A percentile compares a stretch with the other conserved stretches of the same genome.
Evolutionary conservation across 73 alveolate species (phyloP).

Genomic region (Blepharisma japonicum): DNA sequence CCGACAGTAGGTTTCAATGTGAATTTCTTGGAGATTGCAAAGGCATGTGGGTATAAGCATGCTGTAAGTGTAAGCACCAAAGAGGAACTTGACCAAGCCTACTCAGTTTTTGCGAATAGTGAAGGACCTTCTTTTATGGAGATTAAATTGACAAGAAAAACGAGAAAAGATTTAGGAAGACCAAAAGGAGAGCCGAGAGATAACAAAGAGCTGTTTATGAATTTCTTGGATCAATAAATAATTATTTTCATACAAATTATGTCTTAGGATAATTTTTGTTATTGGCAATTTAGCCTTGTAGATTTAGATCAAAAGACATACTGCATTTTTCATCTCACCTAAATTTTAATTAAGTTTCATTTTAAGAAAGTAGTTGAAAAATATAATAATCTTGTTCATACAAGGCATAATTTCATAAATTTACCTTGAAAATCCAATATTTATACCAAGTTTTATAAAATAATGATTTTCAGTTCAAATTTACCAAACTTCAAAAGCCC

Average conservation of each 20-base stretch:
- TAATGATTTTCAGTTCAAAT: no score
- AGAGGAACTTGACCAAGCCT: conserved; percentile 44
- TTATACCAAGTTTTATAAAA: no score
- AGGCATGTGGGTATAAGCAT: conserved; percentile 64
- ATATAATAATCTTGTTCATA: no score
- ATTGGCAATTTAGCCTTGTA: no score
- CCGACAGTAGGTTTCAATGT: conserved; percentile 66
- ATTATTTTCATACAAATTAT: background rate
- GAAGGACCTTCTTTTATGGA: conserved; percentile 5
- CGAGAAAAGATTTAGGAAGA: background rate
- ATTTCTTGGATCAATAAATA: conserved; percentile 3
- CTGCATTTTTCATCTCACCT: no score
- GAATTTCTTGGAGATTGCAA: conserved; percentile 65
- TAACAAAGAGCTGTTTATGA: conserved; percentile 23
- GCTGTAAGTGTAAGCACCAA: conserved; percentile 56
- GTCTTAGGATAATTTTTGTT: background rate
- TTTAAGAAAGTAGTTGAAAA: no score
- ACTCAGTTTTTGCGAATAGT: background rate
- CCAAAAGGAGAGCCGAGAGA: conserved; percentile 16
- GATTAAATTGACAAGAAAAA: background rate
- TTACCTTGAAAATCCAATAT: no score
- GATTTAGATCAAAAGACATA: no score
- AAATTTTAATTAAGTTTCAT: no score
- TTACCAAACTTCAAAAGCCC: no score
- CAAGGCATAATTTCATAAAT: no score